phyloP scores from a whole-genome alignment of 768 basidiomycete genomes.

The Kwoniella dendrophila region DNA sequence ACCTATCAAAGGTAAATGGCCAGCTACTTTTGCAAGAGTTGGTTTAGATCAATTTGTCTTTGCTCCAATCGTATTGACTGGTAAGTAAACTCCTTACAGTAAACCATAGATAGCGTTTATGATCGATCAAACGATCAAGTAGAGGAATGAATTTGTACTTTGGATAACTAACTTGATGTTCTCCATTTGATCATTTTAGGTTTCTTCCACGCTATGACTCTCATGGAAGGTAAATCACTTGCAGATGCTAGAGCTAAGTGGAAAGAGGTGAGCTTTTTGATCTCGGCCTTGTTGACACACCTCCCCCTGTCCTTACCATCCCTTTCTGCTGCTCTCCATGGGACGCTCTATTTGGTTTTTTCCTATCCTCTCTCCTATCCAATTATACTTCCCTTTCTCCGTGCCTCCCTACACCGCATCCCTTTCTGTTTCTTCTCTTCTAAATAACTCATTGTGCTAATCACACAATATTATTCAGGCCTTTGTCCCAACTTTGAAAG shows the following conservation, averaged over 20 bases:
- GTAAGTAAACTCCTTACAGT: constrained; percentile 33
- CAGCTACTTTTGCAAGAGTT: constrained; percentile 59
- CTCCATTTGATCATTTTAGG: too few relatives aligned
- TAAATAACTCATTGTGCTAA: too few relatives aligned
- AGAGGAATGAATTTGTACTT: too few relatives aligned
- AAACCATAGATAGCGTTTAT: too few relatives aligned
- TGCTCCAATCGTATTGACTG: constrained; percentile 67
- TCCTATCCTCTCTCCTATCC: neutral
- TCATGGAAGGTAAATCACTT: constrained; percentile 72
- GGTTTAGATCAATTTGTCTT: constrained; percentile 78
- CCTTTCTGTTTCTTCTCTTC: too few relatives aligned
- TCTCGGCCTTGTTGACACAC: neutral
- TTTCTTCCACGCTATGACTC: constrained; percentile 75
- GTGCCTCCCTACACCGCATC: neutral
- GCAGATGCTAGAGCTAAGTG: constrained; percentile 62
- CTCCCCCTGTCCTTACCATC: neutral
- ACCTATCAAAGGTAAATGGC: constrained; percentile 60
- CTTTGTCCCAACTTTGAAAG: constrained; percentile 50
- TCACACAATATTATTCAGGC: constrained; percentile 15
- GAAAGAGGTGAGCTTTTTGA: constrained; percentile 43
- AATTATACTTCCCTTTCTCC: too few relatives aligned
- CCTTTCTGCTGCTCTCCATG: neutral
- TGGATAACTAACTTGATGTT: too few relatives aligned
- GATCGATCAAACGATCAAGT: too few relatives aligned
- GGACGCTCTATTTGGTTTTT: neutral